Base-by-base conservation (phyloP, 139 green algal genomes). In the Zygnema cylindricum region DNA sequence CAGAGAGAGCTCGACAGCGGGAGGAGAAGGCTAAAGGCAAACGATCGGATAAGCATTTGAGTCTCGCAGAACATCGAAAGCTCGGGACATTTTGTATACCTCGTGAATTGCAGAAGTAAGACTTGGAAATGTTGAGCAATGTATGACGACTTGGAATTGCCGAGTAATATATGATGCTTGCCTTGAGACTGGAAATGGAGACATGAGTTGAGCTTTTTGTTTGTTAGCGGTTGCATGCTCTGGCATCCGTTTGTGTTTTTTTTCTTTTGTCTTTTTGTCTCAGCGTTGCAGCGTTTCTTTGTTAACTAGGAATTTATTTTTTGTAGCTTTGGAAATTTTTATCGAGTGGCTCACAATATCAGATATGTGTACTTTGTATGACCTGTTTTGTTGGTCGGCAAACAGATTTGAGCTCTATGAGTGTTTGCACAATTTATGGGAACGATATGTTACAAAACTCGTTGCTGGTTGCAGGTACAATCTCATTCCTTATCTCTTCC, bases 81-180 rank as follows among this genome's bases (percentile, higher is more conserved):
- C 32, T 36, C 22, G 32, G 77, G 2, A 73, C 77, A 35, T 84
- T 84, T 33, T 32, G 55, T 33, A 39, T 84, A 21, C 35, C 35
- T 2, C 77, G 41, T 16, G 41, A 55, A 25, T 42, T 84, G 32
- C 35, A 84, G 38, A 84, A 63, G 77, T 84, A 84, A 36, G 16
- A 16, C n/a, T n/a, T n/a, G n/a, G n/a, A n/a, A n/a, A n/a, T n/a
- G n/a, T n/a, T 73, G 30, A 73, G 30, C 57, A n/a, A 73, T 36
- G 57, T n/a, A n/a, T 36, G 57, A 73, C 57, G 30, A 73, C 30
- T n/a, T 36, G 30, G 30, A n/a, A n/a, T n/a, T 73, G 57, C 57
- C 30, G 57, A 30, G 57, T n/a, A 73, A 73, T 36, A 73, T 30
- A n/a, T 73, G 30, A 30, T 73, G 57, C 57, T 73, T 73, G 30